phyloP scores from a whole-genome alignment of 228 moss, liverwort and hornwort species.

The Sphagnum magellanicum region DNA sequence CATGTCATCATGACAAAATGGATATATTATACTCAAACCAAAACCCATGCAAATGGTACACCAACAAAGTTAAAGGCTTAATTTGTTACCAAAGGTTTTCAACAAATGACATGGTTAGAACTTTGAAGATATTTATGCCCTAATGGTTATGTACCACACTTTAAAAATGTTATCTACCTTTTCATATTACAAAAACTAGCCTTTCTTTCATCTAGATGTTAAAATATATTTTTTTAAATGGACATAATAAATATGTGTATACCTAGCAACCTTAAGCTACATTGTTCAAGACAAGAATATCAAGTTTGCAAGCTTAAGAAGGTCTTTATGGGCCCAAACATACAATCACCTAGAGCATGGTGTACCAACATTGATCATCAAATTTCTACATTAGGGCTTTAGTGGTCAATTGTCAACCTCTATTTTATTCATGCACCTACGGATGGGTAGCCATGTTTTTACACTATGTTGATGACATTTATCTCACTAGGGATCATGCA shows the following conservation, averaged over 20 bases:
- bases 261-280: slow-evolving; percentile 4
- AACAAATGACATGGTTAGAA: background rate
- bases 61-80: background rate
- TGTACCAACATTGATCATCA: background rate
- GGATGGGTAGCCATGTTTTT: background rate
- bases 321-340: background rate
- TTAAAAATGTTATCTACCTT: background rate
- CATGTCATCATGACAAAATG: background rate
- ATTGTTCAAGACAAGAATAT: background rate
- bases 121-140: slow-evolving; percentile 1
- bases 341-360: slow-evolving; percentile 1
- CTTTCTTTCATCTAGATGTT: slow-evolving; percentile 5
- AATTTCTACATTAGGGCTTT: background rate
- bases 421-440: background rate
- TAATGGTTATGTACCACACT: slow-evolving; percentile 1
- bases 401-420: background rate
- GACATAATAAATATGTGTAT: slow-evolving; percentile 1
- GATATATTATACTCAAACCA: background rate
- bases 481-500: background rate
- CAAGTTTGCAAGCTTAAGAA: background rate
- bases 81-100: slow-evolving; percentile 1
- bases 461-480: background rate
- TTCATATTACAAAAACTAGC: background rate
- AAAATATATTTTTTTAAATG: slow-evolving; percentile 1
- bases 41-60: background rate